These are phyloP conservation scores for Ogataea hybrid DNA, from an alignment of 1,139 yeast species.

Conservation along the genomic window DNA sequence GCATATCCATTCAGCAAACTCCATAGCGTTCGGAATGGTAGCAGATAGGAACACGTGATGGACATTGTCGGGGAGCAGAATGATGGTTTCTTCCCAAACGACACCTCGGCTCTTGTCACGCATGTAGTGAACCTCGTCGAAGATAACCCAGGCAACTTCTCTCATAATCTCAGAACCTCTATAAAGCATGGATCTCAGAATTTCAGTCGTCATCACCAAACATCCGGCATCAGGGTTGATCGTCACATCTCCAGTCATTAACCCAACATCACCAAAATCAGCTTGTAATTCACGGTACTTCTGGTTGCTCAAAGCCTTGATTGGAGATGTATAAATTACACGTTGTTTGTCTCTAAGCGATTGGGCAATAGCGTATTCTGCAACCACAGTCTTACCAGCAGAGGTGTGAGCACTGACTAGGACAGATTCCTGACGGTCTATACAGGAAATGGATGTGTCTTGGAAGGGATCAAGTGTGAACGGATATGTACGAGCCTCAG, in stretches of 20 bases:
- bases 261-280: constrained; percentile 85
- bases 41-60: constrained; percentile 88
- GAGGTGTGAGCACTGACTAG: constrained; percentile 88
- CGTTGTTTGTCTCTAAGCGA: constrained; percentile 87
- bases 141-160: constrained; percentile 95
- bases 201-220: constrained; percentile 96
- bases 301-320: constrained; percentile 94
- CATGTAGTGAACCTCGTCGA: constrained; percentile 97
- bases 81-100: constrained; percentile 98
- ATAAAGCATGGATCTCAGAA: constrained; percentile 90
- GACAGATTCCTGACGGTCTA: constrained; percentile 96
- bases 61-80: constrained; percentile 94
- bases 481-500: constrained; percentile 88
- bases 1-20: constrained; percentile 98
- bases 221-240: constrained; percentile 97
- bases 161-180: constrained; percentile 95
- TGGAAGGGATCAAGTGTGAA: constrained; percentile 93
- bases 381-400: constrained; percentile 99
- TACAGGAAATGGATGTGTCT: constrained; percentile 93
- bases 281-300: constrained; percentile 90
- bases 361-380: constrained; percentile 98
- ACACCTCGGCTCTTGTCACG: constrained; percentile 98
- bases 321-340: constrained; percentile 96
- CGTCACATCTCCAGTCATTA: constrained; percentile 97
- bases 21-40: constrained; percentile 96